Percentiles rank a stretch among this genome's conserved stretches.
Conservation (phyloP, 805 yeast genomes). For the Candida sonorensis region DNA sequence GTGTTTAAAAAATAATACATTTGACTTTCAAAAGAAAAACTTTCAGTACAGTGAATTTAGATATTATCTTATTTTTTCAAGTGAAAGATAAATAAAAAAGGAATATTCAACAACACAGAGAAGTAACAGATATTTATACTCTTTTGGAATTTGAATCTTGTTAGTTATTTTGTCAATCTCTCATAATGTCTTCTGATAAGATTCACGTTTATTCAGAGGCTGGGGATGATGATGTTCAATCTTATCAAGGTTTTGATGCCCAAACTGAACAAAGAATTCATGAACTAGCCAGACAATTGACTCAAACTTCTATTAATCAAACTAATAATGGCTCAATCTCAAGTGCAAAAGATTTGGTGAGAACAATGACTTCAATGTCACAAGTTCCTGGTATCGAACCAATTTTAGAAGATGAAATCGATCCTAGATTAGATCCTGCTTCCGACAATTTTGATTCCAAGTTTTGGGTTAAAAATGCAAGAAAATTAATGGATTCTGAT, state of each 20-base stretch:
- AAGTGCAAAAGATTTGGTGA: too few relatives aligned
- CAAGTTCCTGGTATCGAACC: slow-evolving; percentile 44
- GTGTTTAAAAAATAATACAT: too few relatives aligned
- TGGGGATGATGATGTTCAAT: slow-evolving; percentile 6
- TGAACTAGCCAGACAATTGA: slow-evolving; percentile 35
- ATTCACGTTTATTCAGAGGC: slow-evolving; percentile 13
- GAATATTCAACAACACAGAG: too few relatives aligned
- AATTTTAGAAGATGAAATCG: slow-evolving; percentile 17
- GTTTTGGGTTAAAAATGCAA: slow-evolving; percentile 62
- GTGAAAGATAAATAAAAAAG: too few relatives aligned
- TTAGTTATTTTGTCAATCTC: too few relatives aligned
- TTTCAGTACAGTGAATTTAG: too few relatives aligned
- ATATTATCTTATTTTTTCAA: too few relatives aligned
- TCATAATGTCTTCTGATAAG: slow-evolving; percentile 15
- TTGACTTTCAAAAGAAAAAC: too few relatives aligned
- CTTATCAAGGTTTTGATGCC: slow-evolving; percentile 7
- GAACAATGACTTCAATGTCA: slow-evolving; percentile 43
- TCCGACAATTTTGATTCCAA: slow-evolving; percentile 50
- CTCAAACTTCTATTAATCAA: slow-evolving; percentile 10
- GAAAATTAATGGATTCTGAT: slow-evolving; percentile 45
- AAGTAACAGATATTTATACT: too few relatives aligned
- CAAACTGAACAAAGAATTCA: slow-evolving; percentile 28
- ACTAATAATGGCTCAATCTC: too few relatives aligned
- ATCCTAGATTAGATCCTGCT: slow-evolving; percentile 50
- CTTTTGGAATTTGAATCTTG: too few relatives aligned